Evolutionary conservation across 2,329 filamentous ascomycete genomes (phyloP), one percentile per base, ranked within the genome.

Genomic region (Lanzia echinophila): DNA sequence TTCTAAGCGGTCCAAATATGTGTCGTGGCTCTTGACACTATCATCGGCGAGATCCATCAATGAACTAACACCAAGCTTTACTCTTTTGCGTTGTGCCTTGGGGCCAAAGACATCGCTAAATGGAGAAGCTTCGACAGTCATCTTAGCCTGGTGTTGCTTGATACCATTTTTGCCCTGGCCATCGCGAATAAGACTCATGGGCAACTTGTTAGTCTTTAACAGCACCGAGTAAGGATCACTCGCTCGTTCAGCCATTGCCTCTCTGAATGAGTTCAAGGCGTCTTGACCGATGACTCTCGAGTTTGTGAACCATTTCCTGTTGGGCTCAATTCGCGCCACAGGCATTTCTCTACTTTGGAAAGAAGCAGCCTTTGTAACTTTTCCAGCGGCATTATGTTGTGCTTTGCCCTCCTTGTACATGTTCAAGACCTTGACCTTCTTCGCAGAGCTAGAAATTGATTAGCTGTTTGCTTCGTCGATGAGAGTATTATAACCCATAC

Each of bases 251-350:
- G 88, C 88, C 72, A 99, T 92, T 24, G 94, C 94, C 56, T 91
- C 86, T 58, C 94, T 84, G 73, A 99, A 99, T 2, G 88, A 84
- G 43, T 81, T 82, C 59, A 97, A 78, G 3, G 90, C 88, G 69
- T 95, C 89, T 69, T 96, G 92, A 1, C 87, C 90, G 66, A 96
- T 95, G 49, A 83, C 80, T 61, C 94, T 79, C 33, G 92, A 96
- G 71, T 96, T 96, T 65, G 86, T 89, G 74, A 99, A 99, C 94
- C 94, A 99, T 74, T 95, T 95, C 66, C 94, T 81, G 73, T 97
- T 95, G 47, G 94, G 94, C 75, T 97, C 92, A 67, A 97, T 88
- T 61, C 91, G 82, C 62, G 92, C 94, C 56, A 79, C 82, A 45
- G 92, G 91, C 20, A 85, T 73, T 34, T 96, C 90, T 67, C 83